These are phyloP conservation scores for Thelonectria olida DNA, from an alignment of 2,329 filamentous ascomycete genomes.

Conservation along the genomic window DNA sequence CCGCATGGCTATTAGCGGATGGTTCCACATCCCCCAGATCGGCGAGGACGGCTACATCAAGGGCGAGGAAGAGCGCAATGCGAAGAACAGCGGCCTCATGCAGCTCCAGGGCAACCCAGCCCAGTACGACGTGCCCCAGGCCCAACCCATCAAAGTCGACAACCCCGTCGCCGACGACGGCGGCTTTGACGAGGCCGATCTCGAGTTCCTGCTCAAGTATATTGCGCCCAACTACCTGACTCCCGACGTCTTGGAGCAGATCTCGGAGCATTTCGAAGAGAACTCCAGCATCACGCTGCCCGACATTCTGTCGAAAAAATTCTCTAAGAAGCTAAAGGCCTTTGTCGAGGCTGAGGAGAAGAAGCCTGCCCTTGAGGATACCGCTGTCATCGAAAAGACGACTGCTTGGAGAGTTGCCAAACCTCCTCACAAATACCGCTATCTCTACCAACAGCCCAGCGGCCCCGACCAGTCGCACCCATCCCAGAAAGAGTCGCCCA, in stretches of 20 bases:
- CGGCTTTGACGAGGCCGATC: constrained; percentile 77
- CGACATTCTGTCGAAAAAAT: constrained; percentile 81
- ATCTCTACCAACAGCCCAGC: constrained; percentile 77
- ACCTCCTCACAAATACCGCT: constrained; percentile 96
- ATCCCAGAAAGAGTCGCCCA: constrained; percentile 60
- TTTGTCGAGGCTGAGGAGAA: constrained; percentile 76
- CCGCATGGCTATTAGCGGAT: constrained; percentile 97
- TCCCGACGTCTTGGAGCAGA: constrained; percentile 86
- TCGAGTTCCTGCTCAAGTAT: constrained; percentile 91
- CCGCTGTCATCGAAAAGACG: constrained; percentile 65
- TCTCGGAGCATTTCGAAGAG: constrained; percentile 81
- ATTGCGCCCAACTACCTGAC: constrained; percentile 91
- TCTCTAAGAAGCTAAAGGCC: constrained; percentile 73
- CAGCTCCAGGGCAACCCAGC: constrained; percentile 93
- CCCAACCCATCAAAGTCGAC: constrained; percentile 61
- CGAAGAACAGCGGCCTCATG: constrained; percentile 88
- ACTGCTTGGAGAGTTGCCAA: constrained; percentile 78
- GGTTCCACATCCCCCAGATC: constrained; percentile 97
- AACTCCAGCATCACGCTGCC: constrained; percentile 86
- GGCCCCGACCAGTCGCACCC: constrained; percentile 48
- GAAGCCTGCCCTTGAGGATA: constrained; percentile 54
- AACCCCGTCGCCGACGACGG: constrained; percentile 57
- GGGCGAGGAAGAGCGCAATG: constrained; percentile 88
- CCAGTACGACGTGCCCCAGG: constrained; percentile 83
- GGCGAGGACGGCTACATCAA: constrained; percentile 92